Evolutionary conservation across 2,329 filamentous ascomycete genomes (phyloP).

Genomic region (Verticillium klebahnii): DNA sequence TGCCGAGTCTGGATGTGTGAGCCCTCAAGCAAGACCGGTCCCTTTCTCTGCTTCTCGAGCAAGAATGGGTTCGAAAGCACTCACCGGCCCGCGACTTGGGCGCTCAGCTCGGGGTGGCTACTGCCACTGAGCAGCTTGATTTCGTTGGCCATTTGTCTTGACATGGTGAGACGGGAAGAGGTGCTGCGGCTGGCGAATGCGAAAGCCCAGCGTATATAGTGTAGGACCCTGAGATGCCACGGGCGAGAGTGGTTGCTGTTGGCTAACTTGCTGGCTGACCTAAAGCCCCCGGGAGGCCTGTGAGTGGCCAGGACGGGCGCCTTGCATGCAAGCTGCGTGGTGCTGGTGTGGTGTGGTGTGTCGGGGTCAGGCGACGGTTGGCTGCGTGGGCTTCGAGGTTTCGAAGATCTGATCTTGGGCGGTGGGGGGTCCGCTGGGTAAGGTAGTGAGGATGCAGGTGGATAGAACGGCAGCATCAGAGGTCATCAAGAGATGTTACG

Average conservation of each 20-base stretch:
- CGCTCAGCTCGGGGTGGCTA: constrained; percentile 27
- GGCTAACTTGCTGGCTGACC: not conserved
- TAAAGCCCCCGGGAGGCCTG: not conserved
- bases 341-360: not conserved
- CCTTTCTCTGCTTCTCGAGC: not conserved
- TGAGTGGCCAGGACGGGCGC: not conserved
- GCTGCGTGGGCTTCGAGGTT: not conserved
- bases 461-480: not conserved
- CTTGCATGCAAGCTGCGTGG: not conserved
- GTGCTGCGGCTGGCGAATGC: not conserved
- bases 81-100: constrained; percentile 23
- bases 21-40: not conserved
- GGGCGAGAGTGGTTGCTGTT: not conserved
- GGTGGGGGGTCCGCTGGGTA: too few species aligned
- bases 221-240: not conserved
- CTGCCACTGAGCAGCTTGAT: constrained; percentile 31
- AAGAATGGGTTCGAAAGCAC: constrained; percentile 3
- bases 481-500: too few species aligned
- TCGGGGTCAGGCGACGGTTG: not conserved
- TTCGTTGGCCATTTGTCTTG: constrained; percentile 28
- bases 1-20: constrained; percentile 47
- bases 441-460: too few species aligned
- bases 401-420: not conserved
- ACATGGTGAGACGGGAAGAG: not conserved
- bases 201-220: not conserved